phyloP scores from a whole-genome alignment of 192 early-diverging fungal genomes.

The Gonapodya prolifera region DNA sequence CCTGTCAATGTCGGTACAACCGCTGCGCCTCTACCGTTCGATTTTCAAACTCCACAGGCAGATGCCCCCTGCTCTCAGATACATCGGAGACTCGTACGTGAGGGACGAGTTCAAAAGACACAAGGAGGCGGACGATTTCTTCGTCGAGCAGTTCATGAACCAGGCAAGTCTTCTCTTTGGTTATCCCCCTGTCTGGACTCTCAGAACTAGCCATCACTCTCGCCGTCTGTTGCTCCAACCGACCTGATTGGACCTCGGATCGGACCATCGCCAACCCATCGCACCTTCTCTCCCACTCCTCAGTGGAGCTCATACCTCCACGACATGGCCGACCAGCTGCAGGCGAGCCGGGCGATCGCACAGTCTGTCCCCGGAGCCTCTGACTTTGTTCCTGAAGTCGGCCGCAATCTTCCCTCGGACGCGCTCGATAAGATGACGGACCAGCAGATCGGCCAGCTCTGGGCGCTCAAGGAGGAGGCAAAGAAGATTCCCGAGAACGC shows the following conservation, averaged over 20 bases:
- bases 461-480: not conserved
- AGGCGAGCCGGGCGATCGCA: not conserved
- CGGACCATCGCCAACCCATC: no score
- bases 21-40: conserved; percentile 15
- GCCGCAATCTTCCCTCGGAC: not conserved
- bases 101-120: conserved; percentile 15
- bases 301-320: not conserved
- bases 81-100: conserved; percentile 16
- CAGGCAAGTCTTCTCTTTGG: no score
- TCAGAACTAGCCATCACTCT: no score
- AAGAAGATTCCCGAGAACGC: no score
- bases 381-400: not conserved
- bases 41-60: conserved; percentile 16
- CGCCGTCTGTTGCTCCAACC: no score
- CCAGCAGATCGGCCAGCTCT: not conserved
- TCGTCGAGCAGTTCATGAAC: conserved; percentile 9
- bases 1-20: not conserved
- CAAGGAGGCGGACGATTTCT: conserved; percentile 11
- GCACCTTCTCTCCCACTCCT: no score
- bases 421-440: not conserved
- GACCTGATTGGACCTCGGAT: no score
- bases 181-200: no score
- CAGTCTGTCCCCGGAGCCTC: not conserved
- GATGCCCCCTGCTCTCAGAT: conserved; percentile 13
- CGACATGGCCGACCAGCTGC: not conserved